phyloP scores from a whole-genome alignment of 495 filamentous ascomycete species.

The Aspergillus wentii region DNA sequence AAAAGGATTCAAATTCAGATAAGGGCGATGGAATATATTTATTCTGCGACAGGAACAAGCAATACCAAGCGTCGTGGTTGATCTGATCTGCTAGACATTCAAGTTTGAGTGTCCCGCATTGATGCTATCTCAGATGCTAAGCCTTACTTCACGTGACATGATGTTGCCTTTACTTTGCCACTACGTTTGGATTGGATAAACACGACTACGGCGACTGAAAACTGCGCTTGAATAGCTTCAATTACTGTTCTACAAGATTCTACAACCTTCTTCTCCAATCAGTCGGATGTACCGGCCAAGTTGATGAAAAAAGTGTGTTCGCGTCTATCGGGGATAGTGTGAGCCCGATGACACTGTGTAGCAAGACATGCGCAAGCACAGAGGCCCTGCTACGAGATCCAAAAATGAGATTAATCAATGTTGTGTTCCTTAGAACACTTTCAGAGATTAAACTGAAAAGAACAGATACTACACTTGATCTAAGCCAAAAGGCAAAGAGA shows the following conservation, averaged over 20 bases:
- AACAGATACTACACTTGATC: constrained; percentile 99
- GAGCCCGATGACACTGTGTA: constrained; percentile 82
- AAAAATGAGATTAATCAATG: constrained; percentile 87
- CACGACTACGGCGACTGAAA: constrained; percentile 1
- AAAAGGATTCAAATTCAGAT: too few species aligned
- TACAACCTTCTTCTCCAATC: constrained; percentile 68
- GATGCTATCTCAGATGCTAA: too few species aligned
- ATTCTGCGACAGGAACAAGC: too few species aligned
- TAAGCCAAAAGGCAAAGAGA: constrained; percentile 60
- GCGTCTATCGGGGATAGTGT: constrained; percentile 84
- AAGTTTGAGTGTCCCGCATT: too few species aligned
- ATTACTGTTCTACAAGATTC: not conserved
- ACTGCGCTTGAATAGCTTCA: not conserved
- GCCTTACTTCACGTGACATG: too few species aligned
- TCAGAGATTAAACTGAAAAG: constrained; percentile 94
- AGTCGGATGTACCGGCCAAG: constrained; percentile 50
- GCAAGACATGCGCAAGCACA: constrained; percentile 75
- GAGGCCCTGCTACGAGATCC: constrained; percentile 52
- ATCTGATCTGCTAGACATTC: too few species aligned
- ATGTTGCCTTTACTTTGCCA: too few species aligned
- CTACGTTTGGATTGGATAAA: too few species aligned
- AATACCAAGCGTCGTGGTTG: too few species aligned
- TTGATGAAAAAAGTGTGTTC: constrained; percentile 66
- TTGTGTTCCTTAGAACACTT: constrained; percentile 65
- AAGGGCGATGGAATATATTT: too few species aligned